phyloP scores from a whole-genome alignment of 495 filamentous ascomycete genomes.

The Chaetomium cochliodes region DNA sequence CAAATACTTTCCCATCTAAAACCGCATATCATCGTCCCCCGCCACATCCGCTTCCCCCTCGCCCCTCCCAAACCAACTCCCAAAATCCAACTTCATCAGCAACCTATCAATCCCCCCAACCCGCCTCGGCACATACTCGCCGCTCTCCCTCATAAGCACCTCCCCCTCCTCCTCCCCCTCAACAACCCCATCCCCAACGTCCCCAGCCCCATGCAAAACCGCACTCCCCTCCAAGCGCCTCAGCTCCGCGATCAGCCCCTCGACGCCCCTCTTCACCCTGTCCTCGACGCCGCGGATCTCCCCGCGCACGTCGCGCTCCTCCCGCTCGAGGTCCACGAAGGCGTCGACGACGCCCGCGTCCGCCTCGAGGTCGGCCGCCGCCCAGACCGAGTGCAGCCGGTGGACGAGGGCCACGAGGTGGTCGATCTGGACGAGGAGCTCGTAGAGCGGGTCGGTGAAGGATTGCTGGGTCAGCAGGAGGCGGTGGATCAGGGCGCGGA shows the following conservation, averaged over 20 bases:
- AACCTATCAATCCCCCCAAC: constrained; percentile 73
- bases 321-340: constrained; percentile 63
- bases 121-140: constrained; percentile 59
- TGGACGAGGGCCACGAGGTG: constrained; percentile 71
- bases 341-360: constrained; percentile 77
- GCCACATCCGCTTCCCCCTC: background rate
- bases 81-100: constrained; percentile 82
- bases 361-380: constrained; percentile 69
- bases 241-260: constrained; percentile 59
- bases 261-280: constrained; percentile 59
- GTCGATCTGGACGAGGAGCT: constrained; percentile 69
- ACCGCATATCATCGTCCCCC: constrained; percentile 8
- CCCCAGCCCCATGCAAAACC: background rate
- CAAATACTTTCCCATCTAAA: background rate
- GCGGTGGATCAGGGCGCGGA: constrained; percentile 61
- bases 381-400: constrained; percentile 69
- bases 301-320: constrained; percentile 62
- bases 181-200: constrained; percentile 23
- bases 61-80: constrained; percentile 42
- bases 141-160: constrained; percentile 20
- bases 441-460: constrained; percentile 70
- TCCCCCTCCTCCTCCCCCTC: constrained; percentile 31
- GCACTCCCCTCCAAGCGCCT: constrained; percentile 33
- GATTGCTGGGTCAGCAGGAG: constrained; percentile 67
- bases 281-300: constrained; percentile 55